Base-by-base conservation (phyloP, 179 eudicot species). In the Spinacia oleracea region DNA sequence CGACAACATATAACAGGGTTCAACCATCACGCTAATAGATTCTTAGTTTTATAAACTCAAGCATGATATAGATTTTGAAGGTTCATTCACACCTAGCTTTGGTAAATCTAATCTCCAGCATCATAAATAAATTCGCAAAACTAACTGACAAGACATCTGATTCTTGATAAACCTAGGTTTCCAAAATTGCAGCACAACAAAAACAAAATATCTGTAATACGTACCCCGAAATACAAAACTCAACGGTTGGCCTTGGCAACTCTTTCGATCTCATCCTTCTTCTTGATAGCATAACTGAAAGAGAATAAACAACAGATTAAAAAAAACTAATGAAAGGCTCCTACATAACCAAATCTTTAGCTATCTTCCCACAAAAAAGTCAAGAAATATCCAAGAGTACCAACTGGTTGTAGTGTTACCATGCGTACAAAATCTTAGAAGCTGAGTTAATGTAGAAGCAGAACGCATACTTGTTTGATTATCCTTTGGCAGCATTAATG, bases 401-500 rank as follows among this genome's bases (percentile, higher is more conserved):
- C 40, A 63, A 5, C 1, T 11, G 5, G 8, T 63, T 63, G 58
- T 20, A n/a, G 2, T 16, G 58, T 63, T 15, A 20, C 21, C 7
- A 63, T 11, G 14, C 3, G 42, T 3, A 63, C 35, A 63, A 9
- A 63, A 23, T 59, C 65, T 5, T 8, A 59, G 38, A 8, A 15
- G 20, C 40, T 4, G 7, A 16, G 68, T 9, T 23, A 66, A 25
- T 45, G 77, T 5, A 6, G 5, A 58, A 21, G 38, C 20, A 42
- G 23, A 38, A 40, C 48, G 21, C 21, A 16, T 85, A 92, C 98
- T 97, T 93, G 92, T 93, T 93, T 9, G 98, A 93, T 31, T 97
- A 93, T 14, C 98, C 98, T 89, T 93, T 93, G 64, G 98, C 98
- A 40, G 98, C 98, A 86, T 93, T 93, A 68, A 93, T 93, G 43